Evolutionary conservation across 495 filamentous ascomycete genomes (phyloP).

Genomic region (Aspergillus carlsbadensis): DNA sequence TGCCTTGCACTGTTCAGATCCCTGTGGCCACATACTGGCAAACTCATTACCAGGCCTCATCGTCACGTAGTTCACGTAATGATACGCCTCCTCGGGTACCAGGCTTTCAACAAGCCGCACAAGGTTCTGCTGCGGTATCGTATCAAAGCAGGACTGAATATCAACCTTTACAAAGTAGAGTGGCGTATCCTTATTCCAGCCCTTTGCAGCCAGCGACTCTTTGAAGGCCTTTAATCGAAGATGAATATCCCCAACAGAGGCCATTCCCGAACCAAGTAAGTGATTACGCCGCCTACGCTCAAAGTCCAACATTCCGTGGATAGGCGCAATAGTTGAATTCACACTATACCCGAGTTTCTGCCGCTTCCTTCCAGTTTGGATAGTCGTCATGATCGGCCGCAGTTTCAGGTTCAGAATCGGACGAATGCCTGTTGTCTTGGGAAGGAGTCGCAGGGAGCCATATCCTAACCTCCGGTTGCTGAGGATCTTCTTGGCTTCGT

Average conservation of each 20-base stretch:
- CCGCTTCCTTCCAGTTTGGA: conserved; percentile 45
- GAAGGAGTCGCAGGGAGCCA: conserved; percentile 76
- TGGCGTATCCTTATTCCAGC: conserved; percentile 1
- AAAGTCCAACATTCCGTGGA: conserved; percentile 71
- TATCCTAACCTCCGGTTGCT: conserved; percentile 65
- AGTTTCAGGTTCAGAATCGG: conserved; percentile 85
- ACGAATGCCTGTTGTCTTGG: conserved; percentile 68
- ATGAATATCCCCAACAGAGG: conserved; percentile 81
- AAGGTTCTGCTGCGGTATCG: conserved; percentile 80
- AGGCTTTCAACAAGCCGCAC: conserved; percentile 63
- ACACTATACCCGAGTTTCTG: conserved; percentile 66
- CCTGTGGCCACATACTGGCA: conserved; percentile 14
- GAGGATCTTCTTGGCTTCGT: conserved; percentile 57
- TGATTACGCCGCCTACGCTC: conserved; percentile 67
- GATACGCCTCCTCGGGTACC: conserved; percentile 64
- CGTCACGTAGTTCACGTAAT: conserved; percentile 72
- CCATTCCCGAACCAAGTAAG: conserved; percentile 71
- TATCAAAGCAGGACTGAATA: conserved; percentile 91
- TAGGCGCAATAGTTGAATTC: conserved; percentile 75
- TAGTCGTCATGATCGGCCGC: conserved; percentile 46
- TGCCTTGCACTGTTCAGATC: conserved; percentile 38
- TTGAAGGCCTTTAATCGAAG: conserved; percentile 71
- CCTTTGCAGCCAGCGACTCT: conserved; percentile 19
- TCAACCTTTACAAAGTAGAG: conserved; percentile 91
- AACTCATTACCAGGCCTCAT: conserved; percentile 45